Percentiles rank a stretch among this genome's conserved stretches.
These are phyloP conservation scores for Groenewaldozyma salmanticensis DNA, from an alignment of 805 yeast genomes.

Conservation along the genomic window DNA sequence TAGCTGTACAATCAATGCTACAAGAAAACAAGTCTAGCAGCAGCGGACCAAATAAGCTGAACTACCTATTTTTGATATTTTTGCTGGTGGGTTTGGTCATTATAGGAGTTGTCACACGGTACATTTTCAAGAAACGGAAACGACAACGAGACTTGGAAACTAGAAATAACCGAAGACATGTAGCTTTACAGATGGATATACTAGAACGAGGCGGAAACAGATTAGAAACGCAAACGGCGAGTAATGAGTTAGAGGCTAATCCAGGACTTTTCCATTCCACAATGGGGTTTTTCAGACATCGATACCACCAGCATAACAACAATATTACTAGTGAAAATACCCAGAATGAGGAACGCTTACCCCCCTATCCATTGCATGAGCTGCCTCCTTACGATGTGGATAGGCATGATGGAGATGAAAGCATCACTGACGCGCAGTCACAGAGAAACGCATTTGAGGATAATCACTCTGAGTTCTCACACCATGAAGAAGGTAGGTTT, in stretches of 20 bases:
- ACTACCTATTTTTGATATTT: slow-evolving; percentile 17
- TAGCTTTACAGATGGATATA: slow-evolving; percentile 16
- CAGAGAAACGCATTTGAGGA: too few species aligned
- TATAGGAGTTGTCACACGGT: slow-evolving; percentile 12
- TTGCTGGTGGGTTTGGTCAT: slow-evolving; percentile 15
- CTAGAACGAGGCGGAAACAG: not conserved
- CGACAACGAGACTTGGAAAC: slow-evolving; percentile 10
- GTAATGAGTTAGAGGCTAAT: not conserved
- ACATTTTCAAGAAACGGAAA: slow-evolving; percentile 13
- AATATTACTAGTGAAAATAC: too few species aligned
- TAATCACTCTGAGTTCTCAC: too few species aligned
- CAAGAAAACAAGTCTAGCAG: too few species aligned
- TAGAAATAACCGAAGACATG: slow-evolving; percentile 11
- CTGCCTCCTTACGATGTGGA: not conserved
- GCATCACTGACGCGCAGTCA: too few species aligned
- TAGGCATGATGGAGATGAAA: too few species aligned
- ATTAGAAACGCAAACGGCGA: not conserved
- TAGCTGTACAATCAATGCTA: not conserved
- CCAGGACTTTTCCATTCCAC: too few species aligned
- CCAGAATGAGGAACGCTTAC: not conserved
- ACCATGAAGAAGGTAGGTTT: too few species aligned
- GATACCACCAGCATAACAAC: too few species aligned
- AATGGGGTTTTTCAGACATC: too few species aligned
- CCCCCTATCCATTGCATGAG: not conserved
- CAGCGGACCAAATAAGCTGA: slow-evolving; percentile 9